Evolutionary conservation across 2,329 filamentous ascomycete species (phyloP).

Genomic region (Aureobasidium melanogenum): DNA sequence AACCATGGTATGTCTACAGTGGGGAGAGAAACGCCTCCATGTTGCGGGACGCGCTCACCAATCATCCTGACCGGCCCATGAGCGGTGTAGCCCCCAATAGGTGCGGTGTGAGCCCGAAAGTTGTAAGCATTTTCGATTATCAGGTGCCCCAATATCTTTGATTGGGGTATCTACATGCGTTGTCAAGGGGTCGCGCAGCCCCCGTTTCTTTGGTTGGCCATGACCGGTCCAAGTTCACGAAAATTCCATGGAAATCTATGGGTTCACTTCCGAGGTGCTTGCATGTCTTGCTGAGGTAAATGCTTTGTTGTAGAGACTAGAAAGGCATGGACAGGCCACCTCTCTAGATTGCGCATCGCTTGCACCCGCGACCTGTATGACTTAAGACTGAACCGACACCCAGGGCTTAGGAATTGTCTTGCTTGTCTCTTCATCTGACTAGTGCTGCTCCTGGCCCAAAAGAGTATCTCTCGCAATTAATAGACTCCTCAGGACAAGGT

Average conservation of each 20-base stretch:
- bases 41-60: conserved; percentile 1
- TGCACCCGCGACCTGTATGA: background rate
- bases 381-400: conserved; percentile 2
- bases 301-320: background rate
- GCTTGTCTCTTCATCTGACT: conserved; percentile 2
- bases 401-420: background rate
- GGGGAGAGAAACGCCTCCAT: background rate
- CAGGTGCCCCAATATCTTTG: background rate
- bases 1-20: background rate
- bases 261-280: background rate
- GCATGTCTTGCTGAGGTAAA: conserved; percentile 4
- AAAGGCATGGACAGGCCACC: background rate
- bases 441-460: conserved; percentile 6
- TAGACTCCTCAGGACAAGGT: background rate
- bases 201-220: conserved; percentile 3
- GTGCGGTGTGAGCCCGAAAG: conserved; percentile 5
- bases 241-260: background rate
- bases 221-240: background rate
- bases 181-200: conserved; percentile 2
- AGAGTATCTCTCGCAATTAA: conserved; percentile 1
- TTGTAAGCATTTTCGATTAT: conserved; percentile 1
- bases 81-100: conserved; percentile 3
- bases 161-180: conserved; percentile 2
- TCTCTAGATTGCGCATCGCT: background rate
- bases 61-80: background rate